Evolutionary conservation across 2,329 filamentous ascomycete genomes (phyloP).

Genomic region (Pseudogymnoascus sp.): DNA sequence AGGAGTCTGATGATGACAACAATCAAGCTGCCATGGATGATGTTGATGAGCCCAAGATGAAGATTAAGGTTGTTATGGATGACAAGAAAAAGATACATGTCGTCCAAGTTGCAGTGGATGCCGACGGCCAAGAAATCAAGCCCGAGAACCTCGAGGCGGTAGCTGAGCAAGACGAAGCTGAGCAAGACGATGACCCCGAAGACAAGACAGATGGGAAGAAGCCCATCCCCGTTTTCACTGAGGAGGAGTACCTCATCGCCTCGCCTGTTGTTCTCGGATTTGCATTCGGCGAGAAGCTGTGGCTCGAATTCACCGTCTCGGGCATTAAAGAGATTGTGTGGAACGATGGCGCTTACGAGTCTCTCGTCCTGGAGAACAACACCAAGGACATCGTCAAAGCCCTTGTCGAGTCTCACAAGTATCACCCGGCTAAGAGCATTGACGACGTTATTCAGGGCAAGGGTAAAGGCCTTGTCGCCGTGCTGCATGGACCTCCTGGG

Average conservation of each 20-base stretch:
- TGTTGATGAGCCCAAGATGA: constrained; percentile 29
- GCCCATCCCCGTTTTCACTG: constrained; percentile 52
- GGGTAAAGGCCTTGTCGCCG: constrained; percentile 73
- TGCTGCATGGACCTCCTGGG: constrained; percentile 78
- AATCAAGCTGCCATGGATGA: constrained; percentile 22
- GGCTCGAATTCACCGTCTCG: constrained; percentile 80
- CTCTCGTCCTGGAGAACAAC: constrained; percentile 60
- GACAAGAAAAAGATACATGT: constrained; percentile 44
- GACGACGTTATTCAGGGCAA: constrained; percentile 80
- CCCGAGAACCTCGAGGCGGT: constrained; percentile 36
- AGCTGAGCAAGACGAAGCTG: constrained; percentile 20
- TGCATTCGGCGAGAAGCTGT: constrained; percentile 79
- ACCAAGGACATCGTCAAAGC: constrained; percentile 66
- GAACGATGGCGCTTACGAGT: constrained; percentile 77
- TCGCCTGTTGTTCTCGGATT: constrained; percentile 83
- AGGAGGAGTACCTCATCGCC: constrained; percentile 77
- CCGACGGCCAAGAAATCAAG: constrained; percentile 46
- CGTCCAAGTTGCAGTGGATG: constrained; percentile 48
- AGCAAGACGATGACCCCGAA: constrained; percentile 23
- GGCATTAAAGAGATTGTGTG: constrained; percentile 73
- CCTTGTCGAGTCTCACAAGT: constrained; percentile 76
- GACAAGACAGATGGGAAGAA: constrained; percentile 26
- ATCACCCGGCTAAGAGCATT: constrained; percentile 71
- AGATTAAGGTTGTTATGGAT: constrained; percentile 31
- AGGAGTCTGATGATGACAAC: constrained; percentile 35